Base-by-base conservation (phyloP, 75 land plant genomes). In the Cunninghamia lanceolata region DNA sequence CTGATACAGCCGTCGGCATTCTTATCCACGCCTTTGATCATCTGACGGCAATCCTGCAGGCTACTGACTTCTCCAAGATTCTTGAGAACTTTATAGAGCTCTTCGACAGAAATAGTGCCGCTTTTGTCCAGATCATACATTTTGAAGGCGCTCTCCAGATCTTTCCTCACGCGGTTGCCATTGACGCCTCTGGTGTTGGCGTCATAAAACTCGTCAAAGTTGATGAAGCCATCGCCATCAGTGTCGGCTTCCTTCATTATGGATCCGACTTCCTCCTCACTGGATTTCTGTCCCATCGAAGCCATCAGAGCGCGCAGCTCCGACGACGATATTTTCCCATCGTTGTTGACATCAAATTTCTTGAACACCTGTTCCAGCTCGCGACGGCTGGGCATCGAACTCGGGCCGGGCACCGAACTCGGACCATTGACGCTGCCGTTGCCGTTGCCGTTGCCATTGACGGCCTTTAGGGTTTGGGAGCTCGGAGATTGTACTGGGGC, bases 191-290 rank as follows among this genome's bases (percentile, higher is more conserved):
- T 71, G 34, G 35, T 16, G 74, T 89, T 84, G 45, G 88, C 87
- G 39, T 59, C 87, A 46, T 86, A 39, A 85, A 94, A 94, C 89
- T 94, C 96, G 30, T 90, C 86, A 83, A 93, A 9, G 84, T 80
- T 84, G 81, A 95, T 89, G 86, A 80, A 89, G 0, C 96, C 95
- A 70, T 95, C 95, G 8, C 89, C 86, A 73, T 95, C 91, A 17
- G 84, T 42, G 88, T 95, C 96, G 16, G 90, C 87, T 68, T 92
- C 95, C 36, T 86, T 82, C 84, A 95, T 89, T 88, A 94, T 89
- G 71, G 45, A 36, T 16, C 35, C 35, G 30, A 91, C 39, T 85
- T 93, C 94, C 38, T 83, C 92, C 14, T 84, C 73, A 21, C 93
- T 43, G 9, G 86, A 53, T 21, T 28, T 50, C 40, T 88, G 34